phyloP scores from a whole-genome alignment of 768 basidiomycete genomes.

The Calvatia gigantea region DNA sequence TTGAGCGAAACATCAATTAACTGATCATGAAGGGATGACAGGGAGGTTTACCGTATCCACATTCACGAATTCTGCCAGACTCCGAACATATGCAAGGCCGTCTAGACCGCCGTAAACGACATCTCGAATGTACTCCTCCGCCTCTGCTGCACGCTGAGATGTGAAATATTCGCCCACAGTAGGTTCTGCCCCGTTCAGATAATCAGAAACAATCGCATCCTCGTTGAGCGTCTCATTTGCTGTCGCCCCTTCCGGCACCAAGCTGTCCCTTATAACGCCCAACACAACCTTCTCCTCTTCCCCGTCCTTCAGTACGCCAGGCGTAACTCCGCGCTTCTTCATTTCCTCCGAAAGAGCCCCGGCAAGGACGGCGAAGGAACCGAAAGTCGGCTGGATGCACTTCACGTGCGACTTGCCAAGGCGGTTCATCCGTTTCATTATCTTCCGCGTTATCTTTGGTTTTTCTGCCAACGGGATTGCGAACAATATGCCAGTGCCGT shows the following conservation, averaged over 20 bases:
- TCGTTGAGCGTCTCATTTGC: constrained; percentile 13
- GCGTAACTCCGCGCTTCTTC: constrained; percentile 26
- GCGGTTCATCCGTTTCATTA: constrained; percentile 30
- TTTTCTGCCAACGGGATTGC: constrained; percentile 47
- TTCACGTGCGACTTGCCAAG: constrained; percentile 50
- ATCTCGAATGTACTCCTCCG: constrained; percentile 65
- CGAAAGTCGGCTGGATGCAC: constrained; percentile 57
- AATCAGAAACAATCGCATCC: constrained; percentile 16
- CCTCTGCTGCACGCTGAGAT: constrained; percentile 43
- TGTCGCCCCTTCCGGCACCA: constrained; percentile 29
- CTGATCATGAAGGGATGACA: constrained; percentile 5
- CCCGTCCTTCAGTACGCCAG: constrained; percentile 17
- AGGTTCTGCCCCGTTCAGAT: constrained; percentile 15
- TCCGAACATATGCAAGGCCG: constrained; percentile 72
- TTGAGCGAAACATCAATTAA: not conserved
- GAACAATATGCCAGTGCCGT: constrained; percentile 60
- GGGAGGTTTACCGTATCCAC: constrained; percentile 30
- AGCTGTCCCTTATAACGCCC: constrained; percentile 32
- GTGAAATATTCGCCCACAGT: constrained; percentile 43
- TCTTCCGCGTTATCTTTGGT: constrained; percentile 54
- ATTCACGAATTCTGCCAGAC: constrained; percentile 68
- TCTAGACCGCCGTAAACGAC: constrained; percentile 80
- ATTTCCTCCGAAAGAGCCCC: constrained; percentile 45
- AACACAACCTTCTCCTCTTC: constrained; percentile 32
- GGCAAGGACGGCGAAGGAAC: constrained; percentile 52